Evolutionary conservation across 768 basidiomycete genomes (phyloP), one percentile per base, ranked within the genome.

Genomic region (Tulasnella sp.): DNA sequence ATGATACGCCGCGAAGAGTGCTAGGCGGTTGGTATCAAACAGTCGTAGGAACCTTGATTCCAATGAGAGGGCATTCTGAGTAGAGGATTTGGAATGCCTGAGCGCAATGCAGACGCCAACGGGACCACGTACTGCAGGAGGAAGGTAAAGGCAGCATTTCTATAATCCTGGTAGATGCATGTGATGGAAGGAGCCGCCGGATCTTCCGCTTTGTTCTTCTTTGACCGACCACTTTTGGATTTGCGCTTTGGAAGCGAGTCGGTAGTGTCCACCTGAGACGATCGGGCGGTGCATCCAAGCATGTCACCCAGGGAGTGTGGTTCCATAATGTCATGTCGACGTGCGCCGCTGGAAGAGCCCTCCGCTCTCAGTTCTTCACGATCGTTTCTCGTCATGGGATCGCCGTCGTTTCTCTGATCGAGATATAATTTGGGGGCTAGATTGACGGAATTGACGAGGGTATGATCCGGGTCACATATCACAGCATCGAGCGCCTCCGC

Each of bases 11-110:
- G 15, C 45, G 27, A n/a, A 24, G n/a, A 59, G 44, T 17, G 47
- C 56, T 7, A 29, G 30, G 30, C 47, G 30, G 27, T 59, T 59
- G 44, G 56, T 50, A 29, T 59, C 56, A 47, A 59, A 59, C 11
- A 59, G 56, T 17, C 56, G 56, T 27, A 59, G 23, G 17, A 29
- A 59, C 29, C 56, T 59, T 5, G 42, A 32, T 24, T 42, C 19
- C 10, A 21, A 43, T 24, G 43, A 15, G 7, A 3, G 24, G 23
- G 51, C 29, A 30, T 10, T 11, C 13, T 29, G 11, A 38, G 34
- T 38, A 38, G 5, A 15, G 34, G 34, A n/a, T n/a, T n/a, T 38
- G 34, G 15, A 38, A 38, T 7, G 34, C 7, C 34, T 38, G 47
- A n/a, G n/a, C n/a, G n/a, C n/a, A n/a, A 5, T 21, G n/a, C 5